Base-by-base conservation (phyloP, 192 early-diverging fungal genomes). In the Gigaspora rosea region DNA sequence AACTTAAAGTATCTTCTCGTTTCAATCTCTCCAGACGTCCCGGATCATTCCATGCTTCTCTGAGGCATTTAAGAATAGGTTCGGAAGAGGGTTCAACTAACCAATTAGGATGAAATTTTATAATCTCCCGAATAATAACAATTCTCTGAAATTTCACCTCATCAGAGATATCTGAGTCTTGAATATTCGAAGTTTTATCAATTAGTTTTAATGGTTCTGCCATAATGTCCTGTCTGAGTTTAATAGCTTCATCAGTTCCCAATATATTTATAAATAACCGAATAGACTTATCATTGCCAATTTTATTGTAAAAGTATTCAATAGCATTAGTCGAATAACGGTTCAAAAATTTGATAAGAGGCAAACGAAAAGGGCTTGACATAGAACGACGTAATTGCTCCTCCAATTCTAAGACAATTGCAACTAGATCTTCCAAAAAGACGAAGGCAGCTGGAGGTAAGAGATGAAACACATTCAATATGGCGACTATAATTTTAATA, bases 401-500 rank as follows among this genome's bases (percentile, higher is more conserved):
- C 78, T 99, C 98, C 82, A 99, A 85, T 9, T 95, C 91, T 8
- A 98, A 79, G 1, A 98, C 94, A 15, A 91, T 89, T 5, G 91
- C 90, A 15, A 99, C 93, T 33, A 99, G 81, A 22, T 98, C 94
- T 58, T 94, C 94, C 85, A 99, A 85, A 72, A 98, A 97, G 20
- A 97, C 85, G 84, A 94, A 86, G 15, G 98, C 98, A 0, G 94
- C 89, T 36, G 95, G 80, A 3, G 97, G 98, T 41, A 99, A 82
- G 65, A 98, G 81, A 77, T 96, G 92, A 79, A 99, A 98, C 0
- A 99, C 92, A 67, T 98, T 91, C 65, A 98, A 80, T 15, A 98
- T 98, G 3, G 93, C 95, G 7, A 97, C 97, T 73, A 98, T 92
- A 68, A 99, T 93, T 75, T 92, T 92, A 72, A 99, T 95, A 77